These are phyloP conservation scores for Lepiota venenata DNA, from an alignment of 768 basidiomycete genomes.

Conservation along the genomic window DNA sequence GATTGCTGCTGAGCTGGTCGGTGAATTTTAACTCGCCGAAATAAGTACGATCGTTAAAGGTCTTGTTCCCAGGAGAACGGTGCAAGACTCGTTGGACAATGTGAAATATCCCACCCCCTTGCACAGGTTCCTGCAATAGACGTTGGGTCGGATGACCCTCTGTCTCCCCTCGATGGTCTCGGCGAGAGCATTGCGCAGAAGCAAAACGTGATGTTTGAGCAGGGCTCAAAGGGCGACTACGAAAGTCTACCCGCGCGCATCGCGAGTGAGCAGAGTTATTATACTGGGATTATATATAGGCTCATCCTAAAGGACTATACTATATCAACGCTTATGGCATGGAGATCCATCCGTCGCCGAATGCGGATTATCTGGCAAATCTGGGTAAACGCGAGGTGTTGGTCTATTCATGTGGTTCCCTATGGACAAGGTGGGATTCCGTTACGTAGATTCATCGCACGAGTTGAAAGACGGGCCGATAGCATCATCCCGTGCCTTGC, in stretches of 20 bases:
- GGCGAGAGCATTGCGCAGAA: conserved; percentile 41
- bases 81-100: conserved; percentile 80
- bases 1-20: conserved; percentile 82
- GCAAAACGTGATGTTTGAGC: conserved; percentile 67
- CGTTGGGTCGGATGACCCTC: conserved; percentile 28
- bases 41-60: conserved; percentile 1
- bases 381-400: conserved; percentile 61
- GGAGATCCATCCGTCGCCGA: conserved; percentile 89
- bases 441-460: background rate
- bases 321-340: conserved; percentile 92
- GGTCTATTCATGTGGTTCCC: conserved; percentile 90
- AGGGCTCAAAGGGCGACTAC: conserved; percentile 47
- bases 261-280: conserved; percentile 39
- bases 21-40: conserved; percentile 30
- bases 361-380: conserved; percentile 70
- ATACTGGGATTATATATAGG: background rate
- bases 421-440: conserved; percentile 80
- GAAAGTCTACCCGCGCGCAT: conserved; percentile 61
- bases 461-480: background rate
- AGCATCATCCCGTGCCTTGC: conserved; percentile 93
- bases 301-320: conserved; percentile 53
- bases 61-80: conserved; percentile 60
- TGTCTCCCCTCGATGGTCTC: conserved; percentile 53
- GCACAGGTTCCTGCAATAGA: conserved; percentile 22
- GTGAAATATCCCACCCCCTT: conserved; percentile 89